Conservation (phyloP, 2,329 filamentous ascomycete species). For the Cladosporium oxysporum region DNA sequence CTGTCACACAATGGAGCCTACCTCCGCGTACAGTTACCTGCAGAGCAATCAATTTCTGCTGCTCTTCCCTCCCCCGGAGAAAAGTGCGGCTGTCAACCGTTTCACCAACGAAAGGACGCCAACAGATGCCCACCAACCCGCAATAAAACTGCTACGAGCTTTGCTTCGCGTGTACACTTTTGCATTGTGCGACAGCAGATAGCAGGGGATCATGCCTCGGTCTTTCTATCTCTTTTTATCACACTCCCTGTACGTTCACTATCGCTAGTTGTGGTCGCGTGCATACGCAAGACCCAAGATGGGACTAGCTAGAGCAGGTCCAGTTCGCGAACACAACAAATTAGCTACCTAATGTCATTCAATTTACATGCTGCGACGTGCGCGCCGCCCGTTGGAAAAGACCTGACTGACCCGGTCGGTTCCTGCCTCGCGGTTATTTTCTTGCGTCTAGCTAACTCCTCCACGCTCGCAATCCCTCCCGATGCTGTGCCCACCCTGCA, state of each 20-base stretch:
- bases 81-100: background rate
- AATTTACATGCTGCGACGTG: background rate
- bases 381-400: background rate
- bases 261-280: background rate
- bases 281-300: background rate
- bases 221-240: background rate
- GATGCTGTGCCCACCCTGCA: conserved; percentile 3
- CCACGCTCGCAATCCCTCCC: background rate
- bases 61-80: background rate
- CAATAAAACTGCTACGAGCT: background rate
- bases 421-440: background rate
- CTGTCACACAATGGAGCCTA: background rate
- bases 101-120: background rate
- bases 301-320: background rate
- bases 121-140: background rate
- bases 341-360: background rate
- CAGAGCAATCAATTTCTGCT: background rate
- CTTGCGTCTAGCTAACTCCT: background rate
- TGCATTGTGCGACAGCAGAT: background rate
- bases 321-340: background rate
- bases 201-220: background rate
- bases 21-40: background rate
- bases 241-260: background rate
- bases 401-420: background rate
- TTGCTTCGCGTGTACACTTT: background rate